Evolutionary conservation across 148 eudicot species (phyloP), one percentile per base, ranked within the genome.

Genomic region (Hydrangea macrophylla): DNA sequence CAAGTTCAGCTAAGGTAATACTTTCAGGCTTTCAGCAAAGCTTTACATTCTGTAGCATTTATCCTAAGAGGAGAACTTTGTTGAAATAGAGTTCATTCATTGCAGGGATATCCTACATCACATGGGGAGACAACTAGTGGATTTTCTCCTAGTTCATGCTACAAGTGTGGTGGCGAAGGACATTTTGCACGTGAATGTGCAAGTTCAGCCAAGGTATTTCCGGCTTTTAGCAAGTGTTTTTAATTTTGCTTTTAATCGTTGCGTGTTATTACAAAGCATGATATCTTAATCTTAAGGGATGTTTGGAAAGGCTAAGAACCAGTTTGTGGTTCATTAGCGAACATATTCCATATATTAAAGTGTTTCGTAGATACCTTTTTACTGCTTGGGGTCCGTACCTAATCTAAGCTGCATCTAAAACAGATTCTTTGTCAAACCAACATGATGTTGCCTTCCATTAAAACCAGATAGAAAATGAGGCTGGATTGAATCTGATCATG

Each of bases 121-220:
- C 64, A 28, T 24, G 79, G 82, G 54, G 90, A 90, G 74, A 66
- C 82, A 23, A 62, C 78, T 75, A 69, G 76, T 51, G 65, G 63
- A 10, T 83, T 69, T 26, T 71, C 87, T 36, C 80, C 73, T 44
- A 69, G 70, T 56, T 81, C 84, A 48, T 92, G 98, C 81, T 88
- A 68, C 68, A 83, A 72, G 40, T 93, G 96, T 69, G 96, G 95
- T 10, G 81, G 73, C 65, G 59, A 1, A 35, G 74, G 74, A 27
- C 74, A 71, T 71, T 58, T 71, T 71, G 68, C 68, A 33, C 67
- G 67, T 35, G 67, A 71, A 51, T 71, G 74, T 60, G 22, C 62
- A 12, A 37, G 54, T 70, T 48, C 73, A 70, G 35, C 59, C 26
- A 53, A 71, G 74, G 74, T 71, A 71, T 70, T 25, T 56, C 23